A percentile compares a stretch with the other conserved stretches of the same genome.
phyloP scores from a whole-genome alignment of 2,329 filamentous ascomycete genomes.

The Onygenales sp. region DNA sequence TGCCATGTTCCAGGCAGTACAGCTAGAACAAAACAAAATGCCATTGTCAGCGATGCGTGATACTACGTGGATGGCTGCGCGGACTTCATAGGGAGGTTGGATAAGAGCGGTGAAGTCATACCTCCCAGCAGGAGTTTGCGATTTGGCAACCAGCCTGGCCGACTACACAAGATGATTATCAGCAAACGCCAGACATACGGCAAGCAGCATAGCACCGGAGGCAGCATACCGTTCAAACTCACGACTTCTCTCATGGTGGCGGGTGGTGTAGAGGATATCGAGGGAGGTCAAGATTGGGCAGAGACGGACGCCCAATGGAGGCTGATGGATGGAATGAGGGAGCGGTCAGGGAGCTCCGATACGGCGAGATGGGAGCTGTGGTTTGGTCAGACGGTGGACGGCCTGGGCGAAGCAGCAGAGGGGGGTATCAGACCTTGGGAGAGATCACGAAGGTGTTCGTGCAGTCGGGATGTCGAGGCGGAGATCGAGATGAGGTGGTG shows the following conservation, averaged over 20 bases:
- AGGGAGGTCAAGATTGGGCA: not conserved
- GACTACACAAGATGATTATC: constrained; percentile 51
- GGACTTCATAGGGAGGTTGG: not conserved
- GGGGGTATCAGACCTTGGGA: not conserved
- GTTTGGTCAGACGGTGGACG: not conserved
- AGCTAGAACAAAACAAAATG: constrained; percentile 50
- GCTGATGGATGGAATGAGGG: not conserved
- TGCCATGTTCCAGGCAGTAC: constrained; percentile 99
- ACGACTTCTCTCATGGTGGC: constrained; percentile 97
- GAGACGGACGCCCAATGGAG: not conserved
- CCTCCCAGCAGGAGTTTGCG: constrained; percentile 99
- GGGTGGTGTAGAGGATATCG: not conserved
- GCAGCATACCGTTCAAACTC: constrained; percentile 83
- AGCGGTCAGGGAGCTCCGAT: not conserved
- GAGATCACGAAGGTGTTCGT: not conserved
- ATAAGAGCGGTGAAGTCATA: constrained; percentile 44
- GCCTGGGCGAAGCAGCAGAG: not conserved
- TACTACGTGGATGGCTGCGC: not conserved
- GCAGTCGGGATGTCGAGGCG: too few species aligned
- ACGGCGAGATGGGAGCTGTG: not conserved
- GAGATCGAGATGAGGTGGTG: too few species aligned
- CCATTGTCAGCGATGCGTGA: not conserved
- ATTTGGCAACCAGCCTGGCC: constrained; percentile 99
- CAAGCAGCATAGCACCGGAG: not conserved
- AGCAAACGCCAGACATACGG: constrained; percentile 21